phyloP scores from a whole-genome alignment of 2,329 filamentous ascomycete species.

The Exserohilum rostratum region DNA sequence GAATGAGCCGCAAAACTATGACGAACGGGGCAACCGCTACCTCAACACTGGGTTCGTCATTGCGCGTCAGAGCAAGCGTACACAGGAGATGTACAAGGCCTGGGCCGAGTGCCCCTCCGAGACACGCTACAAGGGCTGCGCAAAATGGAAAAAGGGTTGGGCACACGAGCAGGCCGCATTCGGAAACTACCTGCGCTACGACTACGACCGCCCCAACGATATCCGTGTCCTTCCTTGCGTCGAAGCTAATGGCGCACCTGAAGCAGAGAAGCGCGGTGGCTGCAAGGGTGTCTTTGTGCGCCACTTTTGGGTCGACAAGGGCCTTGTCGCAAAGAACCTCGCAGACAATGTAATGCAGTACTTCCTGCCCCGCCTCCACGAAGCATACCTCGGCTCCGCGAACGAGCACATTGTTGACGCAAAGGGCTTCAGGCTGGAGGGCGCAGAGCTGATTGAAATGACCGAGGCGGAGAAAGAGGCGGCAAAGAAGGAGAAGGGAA shows the following conservation, averaged over 20 bases:
- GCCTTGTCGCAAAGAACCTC: conserved; percentile 38
- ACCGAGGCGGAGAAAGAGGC: conserved; percentile 39
- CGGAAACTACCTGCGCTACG: conserved; percentile 48
- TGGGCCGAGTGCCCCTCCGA: conserved; percentile 49
- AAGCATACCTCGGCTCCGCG: conserved; percentile 37
- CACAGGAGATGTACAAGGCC: conserved; percentile 47
- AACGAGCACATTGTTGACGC: conserved; percentile 42
- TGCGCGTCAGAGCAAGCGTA: conserved; percentile 48
- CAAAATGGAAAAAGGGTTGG: conserved; percentile 44
- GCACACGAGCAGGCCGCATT: conserved; percentile 50
- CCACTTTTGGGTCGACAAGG: conserved; percentile 49
- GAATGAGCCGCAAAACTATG: conserved; percentile 51
- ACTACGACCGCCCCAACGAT: conserved; percentile 46
- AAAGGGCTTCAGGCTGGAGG: conserved; percentile 43
- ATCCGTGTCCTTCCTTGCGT: conserved; percentile 48
- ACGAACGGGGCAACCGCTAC: conserved; percentile 49
- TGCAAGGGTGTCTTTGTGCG: conserved; percentile 49
- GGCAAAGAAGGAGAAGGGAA: conserved; percentile 25
- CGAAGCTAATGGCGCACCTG: conserved; percentile 48
- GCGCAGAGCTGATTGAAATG: conserved; percentile 41
- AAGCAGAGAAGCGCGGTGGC: conserved; percentile 40
- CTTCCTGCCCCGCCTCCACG: conserved; percentile 43
- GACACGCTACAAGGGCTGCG: conserved; percentile 43
- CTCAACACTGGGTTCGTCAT: conserved; percentile 56
- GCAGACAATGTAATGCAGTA: conserved; percentile 47